Evolutionary conservation across 2,329 filamentous ascomycete species (phyloP).

Genomic region (Ustulina deusta): DNA sequence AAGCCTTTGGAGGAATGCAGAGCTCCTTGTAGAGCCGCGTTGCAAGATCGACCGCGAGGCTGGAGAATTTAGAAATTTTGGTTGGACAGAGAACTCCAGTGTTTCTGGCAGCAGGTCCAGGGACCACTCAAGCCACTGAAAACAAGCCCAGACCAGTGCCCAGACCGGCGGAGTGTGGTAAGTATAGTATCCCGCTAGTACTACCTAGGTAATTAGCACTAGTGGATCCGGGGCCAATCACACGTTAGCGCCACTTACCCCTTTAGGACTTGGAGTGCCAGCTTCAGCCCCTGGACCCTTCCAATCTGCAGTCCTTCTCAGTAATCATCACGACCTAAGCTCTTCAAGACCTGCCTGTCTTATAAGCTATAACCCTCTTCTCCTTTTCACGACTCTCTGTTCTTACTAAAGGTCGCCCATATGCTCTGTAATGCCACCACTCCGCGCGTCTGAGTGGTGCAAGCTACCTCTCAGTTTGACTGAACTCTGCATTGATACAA

Average conservation of each 20-base stretch:
- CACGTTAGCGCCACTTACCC: conserved; percentile 40
- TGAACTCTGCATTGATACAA: conserved; percentile 95
- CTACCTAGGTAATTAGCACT: conserved; percentile 9
- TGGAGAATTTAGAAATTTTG: conserved; percentile 52
- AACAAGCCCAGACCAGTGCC: conserved; percentile 5
- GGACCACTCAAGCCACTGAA: neutral
- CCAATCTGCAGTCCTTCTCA: neutral
- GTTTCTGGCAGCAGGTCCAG: neutral
- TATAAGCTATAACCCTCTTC: neutral
- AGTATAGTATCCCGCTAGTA: neutral
- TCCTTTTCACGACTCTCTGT: neutral
- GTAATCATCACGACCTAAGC: neutral
- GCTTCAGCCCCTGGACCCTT: conserved; percentile 13
- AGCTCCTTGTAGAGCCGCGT: conserved; percentile 49
- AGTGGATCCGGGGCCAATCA: conserved; percentile 11
- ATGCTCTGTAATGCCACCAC: conserved; percentile 51
- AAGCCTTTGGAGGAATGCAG: conserved; percentile 28
- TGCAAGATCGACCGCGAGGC: conserved; percentile 49
- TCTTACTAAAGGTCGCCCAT: neutral
- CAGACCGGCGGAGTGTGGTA: neutral
- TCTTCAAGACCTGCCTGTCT: neutral
- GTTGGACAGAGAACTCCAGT: conserved; percentile 41
- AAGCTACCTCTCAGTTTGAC: conserved; percentile 84
- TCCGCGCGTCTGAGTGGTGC: conserved; percentile 80
- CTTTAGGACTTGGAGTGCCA: conserved; percentile 30